Evolutionary conservation across 1,284 basidiomycete species (phyloP), one percentile per base, ranked within the genome.

Genomic region (Apiotrichum sp.): DNA sequence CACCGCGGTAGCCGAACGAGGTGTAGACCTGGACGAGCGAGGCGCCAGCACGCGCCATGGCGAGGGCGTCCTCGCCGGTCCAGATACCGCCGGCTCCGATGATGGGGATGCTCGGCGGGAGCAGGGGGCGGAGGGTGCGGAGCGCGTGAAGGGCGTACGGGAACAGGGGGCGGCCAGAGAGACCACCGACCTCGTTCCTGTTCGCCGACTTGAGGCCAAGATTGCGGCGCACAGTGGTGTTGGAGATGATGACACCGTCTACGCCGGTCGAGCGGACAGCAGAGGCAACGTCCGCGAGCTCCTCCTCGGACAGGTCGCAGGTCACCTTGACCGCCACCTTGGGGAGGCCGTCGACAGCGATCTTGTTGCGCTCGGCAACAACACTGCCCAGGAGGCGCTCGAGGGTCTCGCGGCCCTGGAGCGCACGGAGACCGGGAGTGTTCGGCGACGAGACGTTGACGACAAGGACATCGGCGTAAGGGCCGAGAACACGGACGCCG

Each of bases 391-490:
- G 80, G 13, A 98, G 78, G 46, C 82, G 79, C 66, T 86, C 81
- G 7, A 98, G 78, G 34, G 87, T 77, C 33, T 87, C 83, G 14
- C 86, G 81, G 55, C 87, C 87, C 77, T 98, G 95, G 48, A 98
- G 78, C 3, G 86, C 86, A 79, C 96, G 82, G 55, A 99, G 78
- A 13, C 95, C 95, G 38, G 96, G 95, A 0, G 93, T 99, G 73
- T 98, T 99, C 8, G 96, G 96, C 63, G 89, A 93, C 6, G 92
- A 96, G 9, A 98, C 89, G 67, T 98, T 98, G 68, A 98, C 83
- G 29, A 99, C 92, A 35, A 99, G 78, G 11, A 95, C 89, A 74
- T 98, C 95, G 10, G 92, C 88, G 67, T 89, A 88, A 0, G 87
- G 86, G 0, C 92, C 93, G 63, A 98, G 89, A 6, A 83, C 80